A percentile compares a stretch with the other conserved stretches of the same genome.
These are phyloP conservation scores for Parasarocladium wereldwijsianum DNA, from an alignment of 2,329 filamentous ascomycete genomes.

Conservation along the genomic window DNA sequence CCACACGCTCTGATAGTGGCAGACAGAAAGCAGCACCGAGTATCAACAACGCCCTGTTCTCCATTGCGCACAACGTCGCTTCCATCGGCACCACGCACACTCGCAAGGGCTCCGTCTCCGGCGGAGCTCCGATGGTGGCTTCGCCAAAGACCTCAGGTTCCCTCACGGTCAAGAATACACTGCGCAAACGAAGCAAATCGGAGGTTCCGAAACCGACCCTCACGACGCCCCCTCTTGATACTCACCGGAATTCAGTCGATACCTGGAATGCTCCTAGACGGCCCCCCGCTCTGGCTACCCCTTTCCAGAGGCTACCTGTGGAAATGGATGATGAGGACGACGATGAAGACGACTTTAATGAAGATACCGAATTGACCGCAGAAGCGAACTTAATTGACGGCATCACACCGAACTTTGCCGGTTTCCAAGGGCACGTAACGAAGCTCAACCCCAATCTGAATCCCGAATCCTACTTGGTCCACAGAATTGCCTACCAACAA, in stretches of 20 bases:
- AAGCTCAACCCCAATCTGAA: conserved; percentile 57
- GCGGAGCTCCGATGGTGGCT: conserved; percentile 24
- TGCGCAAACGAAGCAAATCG: conserved; percentile 42
- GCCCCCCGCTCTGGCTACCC: conserved; percentile 34
- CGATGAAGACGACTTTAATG: conserved; percentile 38
- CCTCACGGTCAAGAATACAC: conserved; percentile 29
- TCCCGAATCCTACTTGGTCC: conserved; percentile 47
- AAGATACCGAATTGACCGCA: conserved; percentile 46
- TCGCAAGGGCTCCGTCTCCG: conserved; percentile 45
- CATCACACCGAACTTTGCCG: conserved; percentile 57
- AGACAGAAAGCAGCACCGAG: conserved; percentile 36
- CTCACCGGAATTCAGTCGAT: conserved; percentile 29
- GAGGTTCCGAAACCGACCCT: conserved; percentile 29
- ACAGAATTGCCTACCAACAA: conserved; percentile 73
- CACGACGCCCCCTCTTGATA: conserved; percentile 12
- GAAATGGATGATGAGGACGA: conserved; percentile 41
- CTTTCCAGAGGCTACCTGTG: conserved; percentile 12
- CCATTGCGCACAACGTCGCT: conserved; percentile 38
- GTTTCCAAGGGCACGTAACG: conserved; percentile 62
- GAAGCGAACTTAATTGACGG: conserved; percentile 50
- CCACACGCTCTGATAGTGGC: conserved; percentile 36
- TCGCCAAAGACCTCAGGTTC: conserved; percentile 34
- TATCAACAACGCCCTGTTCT: conserved; percentile 43
- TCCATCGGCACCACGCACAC: conserved; percentile 42
- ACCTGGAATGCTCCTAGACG: conserved; percentile 39